Conservation (phyloP, 768 basidiomycete species). For the Tylopilus rubrobrunneus region DNA sequence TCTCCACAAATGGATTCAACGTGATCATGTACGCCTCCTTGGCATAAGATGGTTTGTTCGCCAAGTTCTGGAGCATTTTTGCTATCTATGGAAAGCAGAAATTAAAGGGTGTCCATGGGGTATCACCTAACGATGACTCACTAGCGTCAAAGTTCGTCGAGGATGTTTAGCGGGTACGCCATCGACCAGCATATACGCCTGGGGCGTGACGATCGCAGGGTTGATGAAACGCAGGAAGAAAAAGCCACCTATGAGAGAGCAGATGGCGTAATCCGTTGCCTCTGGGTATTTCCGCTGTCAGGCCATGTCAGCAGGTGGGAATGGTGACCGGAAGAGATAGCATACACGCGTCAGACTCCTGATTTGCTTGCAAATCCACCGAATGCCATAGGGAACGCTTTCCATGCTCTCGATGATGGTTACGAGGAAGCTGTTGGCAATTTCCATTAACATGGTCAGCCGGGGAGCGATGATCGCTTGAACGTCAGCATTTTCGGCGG, state of each 20-base stretch:
- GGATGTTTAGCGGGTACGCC: conserved; percentile 98
- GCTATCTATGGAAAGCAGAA: conserved; percentile 64
- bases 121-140: conserved; percentile 23
- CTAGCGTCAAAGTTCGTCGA: conserved; percentile 89
- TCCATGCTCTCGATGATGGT: conserved; percentile 99
- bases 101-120: background rate
- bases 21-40: conserved; percentile 99
- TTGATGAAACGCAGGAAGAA: conserved; percentile 99
- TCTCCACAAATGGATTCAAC: conserved; percentile 97
- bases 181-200: conserved; percentile 99
- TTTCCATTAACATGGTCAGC: conserved; percentile 99
- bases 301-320: conserved; percentile 8
- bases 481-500: conserved; percentile 90
- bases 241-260: conserved; percentile 97
- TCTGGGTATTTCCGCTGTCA: conserved; percentile 95
- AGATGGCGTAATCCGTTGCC: conserved; percentile 96
- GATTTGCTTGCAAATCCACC: conserved; percentile 99
- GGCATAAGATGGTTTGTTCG: conserved; percentile 96
- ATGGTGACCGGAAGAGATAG: conserved; percentile 4
- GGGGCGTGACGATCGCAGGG: conserved; percentile 97
- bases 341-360: conserved; percentile 89
- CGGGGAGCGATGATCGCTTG: conserved; percentile 98
- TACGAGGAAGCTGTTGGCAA: conserved; percentile 93
- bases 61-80: conserved; percentile 99
- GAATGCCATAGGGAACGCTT: conserved; percentile 96